Base-by-base conservation (phyloP, 1,284 basidiomycete species). In the Wolfiporia cocos region DNA sequence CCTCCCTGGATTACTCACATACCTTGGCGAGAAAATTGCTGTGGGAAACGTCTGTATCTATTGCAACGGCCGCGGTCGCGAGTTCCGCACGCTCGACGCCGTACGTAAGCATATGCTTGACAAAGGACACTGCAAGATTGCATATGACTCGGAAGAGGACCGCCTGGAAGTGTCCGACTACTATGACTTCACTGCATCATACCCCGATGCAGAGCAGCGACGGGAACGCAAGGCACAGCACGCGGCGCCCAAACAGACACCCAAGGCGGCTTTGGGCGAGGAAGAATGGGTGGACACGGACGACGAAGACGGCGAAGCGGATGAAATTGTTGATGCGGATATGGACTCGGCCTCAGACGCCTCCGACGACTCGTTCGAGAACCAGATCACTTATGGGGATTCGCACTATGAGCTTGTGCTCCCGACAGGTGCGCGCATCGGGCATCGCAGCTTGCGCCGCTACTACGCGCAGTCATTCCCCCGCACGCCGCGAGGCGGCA, bases 111-210 rank as follows among this genome's bases (percentile, higher is more conserved):
- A 97, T 59, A 97, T 97, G 94, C 51, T 81, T 39, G 92, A 94
- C 69, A 97, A 96, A 66, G 76, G 76, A 32, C 96, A 99, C 57
- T 97, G 94, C 76, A 97, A 97, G 66, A 80, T 99, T 47, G 88
- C 91, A 0, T 99, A 97, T 62, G 88, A 92, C 42, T 69, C 74
- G 1, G 82, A 89, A 52, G 64, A 73, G 33, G 92, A 98, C 55
- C 76, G 82, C 36, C 75, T 95, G 35, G 93, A 97, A 57, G 55
- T 96, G 5, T 88, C 92, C 0, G 95, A 98, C 54, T 98, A 77
- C 61, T 99, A 98, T 66, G 92, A 97, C 64, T 99, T 95, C 62
- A 76, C 81, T 0, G 67, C 74, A 2, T 90, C 85, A 15, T 94
- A 94, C 57, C 84, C 86, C 0, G 74, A 79, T 43, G 73, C 69